phyloP scores from a whole-genome alignment of 192 early-diverging fungal species.

The Gamsiella multidivaricata region DNA sequence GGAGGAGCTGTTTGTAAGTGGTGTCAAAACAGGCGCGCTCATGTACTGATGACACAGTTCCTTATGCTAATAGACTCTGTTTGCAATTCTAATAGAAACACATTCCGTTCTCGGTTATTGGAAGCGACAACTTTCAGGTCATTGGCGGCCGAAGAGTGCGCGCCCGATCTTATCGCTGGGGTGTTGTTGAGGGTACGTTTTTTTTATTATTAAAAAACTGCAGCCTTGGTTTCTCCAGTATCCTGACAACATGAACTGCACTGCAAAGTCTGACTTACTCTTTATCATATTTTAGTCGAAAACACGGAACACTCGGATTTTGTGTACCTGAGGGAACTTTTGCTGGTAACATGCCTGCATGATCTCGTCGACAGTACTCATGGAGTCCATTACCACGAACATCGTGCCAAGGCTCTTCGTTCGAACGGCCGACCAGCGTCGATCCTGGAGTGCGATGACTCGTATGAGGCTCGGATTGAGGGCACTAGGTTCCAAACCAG shows the following conservation, averaged over 20 bases:
- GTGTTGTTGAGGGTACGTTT: constrained; percentile 71
- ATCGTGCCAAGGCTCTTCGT: constrained; percentile 73
- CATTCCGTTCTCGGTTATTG: constrained; percentile 84
- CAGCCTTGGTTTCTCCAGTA: not conserved
- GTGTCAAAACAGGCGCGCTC: not conserved
- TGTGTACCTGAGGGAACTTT: constrained; percentile 71
- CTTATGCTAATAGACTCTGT: too few relatives aligned
- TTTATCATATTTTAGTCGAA: constrained; percentile 62
- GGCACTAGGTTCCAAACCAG: constrained; percentile 63
- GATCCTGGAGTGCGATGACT: constrained; percentile 83
- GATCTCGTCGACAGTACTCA: constrained; percentile 86
- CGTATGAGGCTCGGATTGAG: constrained; percentile 76
- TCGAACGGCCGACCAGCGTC: constrained; percentile 77
- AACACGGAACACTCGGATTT: constrained; percentile 82
- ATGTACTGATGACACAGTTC: too few relatives aligned
- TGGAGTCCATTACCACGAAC: constrained; percentile 75
- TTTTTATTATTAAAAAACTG: not conserved
- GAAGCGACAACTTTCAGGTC: constrained; percentile 73
- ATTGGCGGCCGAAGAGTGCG: constrained; percentile 69
- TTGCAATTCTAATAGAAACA: constrained; percentile 54
- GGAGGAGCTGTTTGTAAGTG: constrained; percentile 64
- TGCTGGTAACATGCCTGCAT: constrained; percentile 74
- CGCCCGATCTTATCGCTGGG: constrained; percentile 82
- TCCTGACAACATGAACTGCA: too few relatives aligned
- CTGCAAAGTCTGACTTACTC: too few relatives aligned